Evolutionary conservation across 2,329 filamentous ascomycete genomes (phyloP).

Genomic region (Hypocrella siamensis): DNA sequence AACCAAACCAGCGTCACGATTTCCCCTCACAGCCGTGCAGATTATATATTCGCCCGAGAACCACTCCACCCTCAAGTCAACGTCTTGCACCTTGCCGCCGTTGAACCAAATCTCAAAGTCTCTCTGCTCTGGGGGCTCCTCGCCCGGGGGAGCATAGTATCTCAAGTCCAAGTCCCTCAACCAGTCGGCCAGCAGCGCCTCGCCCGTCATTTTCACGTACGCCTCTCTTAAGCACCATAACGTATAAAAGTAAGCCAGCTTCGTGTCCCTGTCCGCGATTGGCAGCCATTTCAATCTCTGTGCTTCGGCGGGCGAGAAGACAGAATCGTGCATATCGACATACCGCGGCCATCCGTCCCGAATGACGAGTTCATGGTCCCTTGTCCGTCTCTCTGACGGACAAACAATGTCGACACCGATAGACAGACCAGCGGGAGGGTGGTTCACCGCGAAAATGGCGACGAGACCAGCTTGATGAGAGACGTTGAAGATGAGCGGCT

Average conservation of each 20-base stretch:
- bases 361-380: conserved; percentile 40
- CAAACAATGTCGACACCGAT: conserved; percentile 67
- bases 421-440: conserved; percentile 19
- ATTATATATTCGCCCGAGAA: conserved; percentile 38
- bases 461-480: conserved; percentile 67
- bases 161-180: conserved; percentile 54
- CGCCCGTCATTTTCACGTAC: conserved; percentile 71
- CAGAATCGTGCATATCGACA: conserved; percentile 57
- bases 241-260: conserved; percentile 57
- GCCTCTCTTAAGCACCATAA: conserved; percentile 70
- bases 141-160: conserved; percentile 39
- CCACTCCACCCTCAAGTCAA: conserved; percentile 18
- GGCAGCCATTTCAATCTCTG: conserved; percentile 39
- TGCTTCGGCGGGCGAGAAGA: conserved; percentile 49
- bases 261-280: conserved; percentile 14
- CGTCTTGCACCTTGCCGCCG: conserved; percentile 15
- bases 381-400: conserved; percentile 50
- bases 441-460: conserved; percentile 40
- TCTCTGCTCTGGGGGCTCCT: conserved; percentile 5
- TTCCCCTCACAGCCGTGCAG: conserved; percentile 31
- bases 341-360: conserved; percentile 47
- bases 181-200: conserved; percentile 62
- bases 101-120: conserved; percentile 16
- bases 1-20: conserved; percentile 21
- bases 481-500: conserved; percentile 53